phyloP scores from a whole-genome alignment of 441 rosid species.

The Bruguiera hainesii region DNA sequence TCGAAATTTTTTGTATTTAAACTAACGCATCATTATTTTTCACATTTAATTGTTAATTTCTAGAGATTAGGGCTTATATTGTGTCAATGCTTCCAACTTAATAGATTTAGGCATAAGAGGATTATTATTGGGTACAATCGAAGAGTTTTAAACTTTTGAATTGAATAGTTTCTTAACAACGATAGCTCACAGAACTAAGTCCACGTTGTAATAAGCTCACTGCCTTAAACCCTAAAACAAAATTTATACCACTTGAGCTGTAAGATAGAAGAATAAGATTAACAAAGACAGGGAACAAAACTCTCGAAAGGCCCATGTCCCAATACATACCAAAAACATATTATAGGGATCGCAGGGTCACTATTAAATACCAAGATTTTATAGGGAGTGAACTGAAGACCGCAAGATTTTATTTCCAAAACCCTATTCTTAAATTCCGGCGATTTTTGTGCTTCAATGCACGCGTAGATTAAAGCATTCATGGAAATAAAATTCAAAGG shows the following conservation, averaged over 20 bases:
- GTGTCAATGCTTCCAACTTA: no score
- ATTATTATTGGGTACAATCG: no score
- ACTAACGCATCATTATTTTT: no score
- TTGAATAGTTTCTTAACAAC: neutral
- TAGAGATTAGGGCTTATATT: no score
- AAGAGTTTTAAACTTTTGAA: neutral
- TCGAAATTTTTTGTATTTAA: no score
- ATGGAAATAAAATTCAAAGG: neutral
- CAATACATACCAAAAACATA: neutral
- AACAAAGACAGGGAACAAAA: neutral
- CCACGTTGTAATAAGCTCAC: neutral
- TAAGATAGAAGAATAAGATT: neutral
- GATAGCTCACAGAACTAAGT: neutral
- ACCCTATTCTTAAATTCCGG: slow-evolving; percentile 21
- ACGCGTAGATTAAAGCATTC: slow-evolving; percentile 2
- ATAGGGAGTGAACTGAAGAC: neutral
- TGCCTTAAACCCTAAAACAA: neutral
- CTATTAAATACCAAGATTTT: neutral
- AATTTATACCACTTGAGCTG: neutral
- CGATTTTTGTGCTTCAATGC: slow-evolving; percentile 16
- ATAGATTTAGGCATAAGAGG: no score
- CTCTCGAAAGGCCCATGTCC: neutral
- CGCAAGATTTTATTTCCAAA: neutral
- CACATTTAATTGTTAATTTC: no score
- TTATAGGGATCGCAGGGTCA: neutral